A percentile compares a stretch with the other conserved stretches of the same genome.
These are phyloP conservation scores for Sporothrix luriei DNA, from an alignment of 2,329 filamentous ascomycete species.

Conservation along the genomic window DNA sequence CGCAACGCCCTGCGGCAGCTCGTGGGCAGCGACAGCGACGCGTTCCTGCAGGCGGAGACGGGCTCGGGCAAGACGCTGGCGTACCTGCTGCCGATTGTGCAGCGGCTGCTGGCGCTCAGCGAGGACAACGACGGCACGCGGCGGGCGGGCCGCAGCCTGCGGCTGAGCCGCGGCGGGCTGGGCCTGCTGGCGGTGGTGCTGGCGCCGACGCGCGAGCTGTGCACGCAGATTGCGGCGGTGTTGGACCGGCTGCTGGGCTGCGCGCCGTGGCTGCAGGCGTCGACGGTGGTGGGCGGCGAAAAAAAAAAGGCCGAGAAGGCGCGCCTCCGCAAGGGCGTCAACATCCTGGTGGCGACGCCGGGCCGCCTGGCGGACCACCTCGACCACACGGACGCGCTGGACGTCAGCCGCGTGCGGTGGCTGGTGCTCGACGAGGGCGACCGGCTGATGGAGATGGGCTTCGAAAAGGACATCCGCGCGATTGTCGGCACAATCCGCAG, in stretches of 20 bases:
- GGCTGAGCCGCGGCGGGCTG: constrained; percentile 79
- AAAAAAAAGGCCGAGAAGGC: constrained; percentile 84
- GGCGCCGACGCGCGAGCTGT: constrained; percentile 89
- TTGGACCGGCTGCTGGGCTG: constrained; percentile 84
- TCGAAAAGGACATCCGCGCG: constrained; percentile 88
- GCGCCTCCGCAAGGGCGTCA: constrained; percentile 88
- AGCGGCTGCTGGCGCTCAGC: constrained; percentile 80
- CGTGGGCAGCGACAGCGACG: constrained; percentile 78
- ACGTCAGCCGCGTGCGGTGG: constrained; percentile 89
- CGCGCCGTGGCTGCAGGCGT: constrained; percentile 90
- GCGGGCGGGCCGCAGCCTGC: constrained; percentile 42
- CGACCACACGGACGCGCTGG: constrained; percentile 85
- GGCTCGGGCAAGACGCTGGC: constrained; percentile 96
- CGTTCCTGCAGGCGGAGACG: constrained; percentile 95
- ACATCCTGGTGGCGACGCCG: constrained; percentile 93
- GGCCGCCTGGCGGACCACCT: constrained; percentile 89
- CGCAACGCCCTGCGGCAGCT: constrained; percentile 83
- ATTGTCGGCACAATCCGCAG: constrained; percentile 77
- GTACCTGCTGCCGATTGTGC: constrained; percentile 90
- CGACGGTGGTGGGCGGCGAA: constrained; percentile 73
- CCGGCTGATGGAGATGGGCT: constrained; percentile 96
- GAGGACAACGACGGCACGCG: constrained; percentile 52
- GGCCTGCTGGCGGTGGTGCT: constrained; percentile 93
- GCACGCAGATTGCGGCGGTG: constrained; percentile 88
- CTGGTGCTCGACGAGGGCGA: constrained; percentile 94